phyloP scores from a whole-genome alignment of 2,329 filamentous ascomycete species.

The Paecilomyces variotii region DNA sequence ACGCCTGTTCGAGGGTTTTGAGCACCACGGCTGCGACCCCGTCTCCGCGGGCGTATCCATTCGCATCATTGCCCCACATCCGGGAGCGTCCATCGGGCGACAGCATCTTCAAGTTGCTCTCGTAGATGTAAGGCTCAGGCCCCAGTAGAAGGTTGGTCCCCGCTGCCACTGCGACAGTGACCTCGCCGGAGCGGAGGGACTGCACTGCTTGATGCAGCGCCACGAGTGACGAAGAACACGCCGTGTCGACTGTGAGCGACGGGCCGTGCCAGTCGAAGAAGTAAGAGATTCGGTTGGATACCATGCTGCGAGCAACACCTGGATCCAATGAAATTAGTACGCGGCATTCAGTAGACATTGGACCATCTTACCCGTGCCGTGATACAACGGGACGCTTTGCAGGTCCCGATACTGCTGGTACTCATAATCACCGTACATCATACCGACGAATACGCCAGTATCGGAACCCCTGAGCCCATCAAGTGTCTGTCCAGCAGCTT shows the following conservation, averaged over 20 bases:
- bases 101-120: too few species aligned
- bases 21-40: slow-evolving; percentile 43
- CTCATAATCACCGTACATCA: slow-evolving; percentile 23
- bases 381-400: slow-evolving; percentile 2
- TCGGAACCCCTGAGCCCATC: slow-evolving; percentile 20
- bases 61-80: slow-evolving; percentile 34
- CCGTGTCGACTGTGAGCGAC: slow-evolving; percentile 20
- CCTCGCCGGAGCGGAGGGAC: slow-evolving; percentile 16
- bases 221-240: slow-evolving; percentile 19
- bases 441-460: slow-evolving; percentile 26
- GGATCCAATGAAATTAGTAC: too few species aligned
- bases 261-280: slow-evolving; percentile 22
- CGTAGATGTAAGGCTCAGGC: slow-evolving; percentile 3
- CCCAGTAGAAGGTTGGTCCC: slow-evolving; percentile 20
- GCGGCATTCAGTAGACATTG: too few species aligned
- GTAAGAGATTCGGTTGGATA: slow-evolving; percentile 21
- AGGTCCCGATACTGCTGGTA: slow-evolving; percentile 13
- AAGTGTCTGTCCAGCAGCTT: slow-evolving; percentile 17
- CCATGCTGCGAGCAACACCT: too few species aligned
- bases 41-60: slow-evolving; percentile 45
- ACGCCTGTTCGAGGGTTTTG: slow-evolving; percentile 41
- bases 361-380: slow-evolving; percentile 13
- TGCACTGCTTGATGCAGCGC: slow-evolving; percentile 20
- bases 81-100: not conserved
- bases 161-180: slow-evolving; percentile 13